Conservation (phyloP, 306 rosid species). For the Parietaria judaica region DNA sequence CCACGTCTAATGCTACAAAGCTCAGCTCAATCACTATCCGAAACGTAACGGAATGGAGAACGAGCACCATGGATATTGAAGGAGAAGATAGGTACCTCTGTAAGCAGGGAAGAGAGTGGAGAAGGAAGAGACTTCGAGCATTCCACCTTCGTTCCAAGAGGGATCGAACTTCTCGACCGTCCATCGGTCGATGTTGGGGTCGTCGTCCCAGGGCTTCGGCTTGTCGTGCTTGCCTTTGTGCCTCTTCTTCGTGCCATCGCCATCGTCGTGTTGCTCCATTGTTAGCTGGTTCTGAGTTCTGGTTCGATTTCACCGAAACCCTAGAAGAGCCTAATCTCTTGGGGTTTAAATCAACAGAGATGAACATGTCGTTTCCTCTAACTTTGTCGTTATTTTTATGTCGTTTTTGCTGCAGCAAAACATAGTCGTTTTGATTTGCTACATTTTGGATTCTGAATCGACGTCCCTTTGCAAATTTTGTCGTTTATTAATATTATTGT, state of each 20-base stretch:
- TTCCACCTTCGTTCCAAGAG: conserved; percentile 81
- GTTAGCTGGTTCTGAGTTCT: too few species aligned
- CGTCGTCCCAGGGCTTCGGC: conserved; percentile 98
- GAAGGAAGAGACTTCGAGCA: conserved; percentile 81
- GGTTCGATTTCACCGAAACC: too few species aligned
- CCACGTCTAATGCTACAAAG: background rate
- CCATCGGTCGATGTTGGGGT: conserved; percentile 84
- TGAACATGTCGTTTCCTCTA: too few species aligned
- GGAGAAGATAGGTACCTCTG: conserved; percentile 24
- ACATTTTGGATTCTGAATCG: too few species aligned
- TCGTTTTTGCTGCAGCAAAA: too few species aligned
- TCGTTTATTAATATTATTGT: too few species aligned
- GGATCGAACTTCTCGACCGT: conserved; percentile 69
- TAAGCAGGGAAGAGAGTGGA: conserved; percentile 87
- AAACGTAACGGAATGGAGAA: background rate
- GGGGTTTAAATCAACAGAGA: too few species aligned
- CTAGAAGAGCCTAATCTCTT: too few species aligned
- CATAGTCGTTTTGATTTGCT: too few species aligned
- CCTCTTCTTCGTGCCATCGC: conserved; percentile 18
- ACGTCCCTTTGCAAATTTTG: too few species aligned
- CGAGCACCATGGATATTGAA: background rate
- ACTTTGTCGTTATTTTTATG: too few species aligned
- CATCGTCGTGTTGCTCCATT: conserved; percentile 9
- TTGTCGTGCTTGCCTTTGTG: conserved; percentile 84
- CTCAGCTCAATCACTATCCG: background rate